A percentile compares a stretch with the other conserved stretches of the same genome.
phyloP scores from a whole-genome alignment of 2,329 filamentous ascomycete genomes.

The Epichloe sylvatica region DNA sequence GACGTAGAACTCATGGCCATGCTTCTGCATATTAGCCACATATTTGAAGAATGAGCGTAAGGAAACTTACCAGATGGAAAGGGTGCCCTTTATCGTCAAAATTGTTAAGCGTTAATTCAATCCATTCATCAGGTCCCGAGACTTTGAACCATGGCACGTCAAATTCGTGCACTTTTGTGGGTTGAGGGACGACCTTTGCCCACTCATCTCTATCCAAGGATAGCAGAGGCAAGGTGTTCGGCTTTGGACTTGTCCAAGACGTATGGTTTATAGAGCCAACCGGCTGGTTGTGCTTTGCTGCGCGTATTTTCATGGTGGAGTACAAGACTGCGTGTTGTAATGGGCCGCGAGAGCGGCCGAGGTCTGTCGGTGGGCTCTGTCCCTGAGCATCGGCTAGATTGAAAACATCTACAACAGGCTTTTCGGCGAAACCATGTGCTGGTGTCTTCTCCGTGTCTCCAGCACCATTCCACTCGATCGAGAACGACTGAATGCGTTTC shows the following conservation, averaged over 20 bases:
- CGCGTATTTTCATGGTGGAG: conserved; percentile 9
- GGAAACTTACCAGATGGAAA: conserved; percentile 28
- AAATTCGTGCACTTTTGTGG: conserved; percentile 6
- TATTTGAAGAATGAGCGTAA: not conserved
- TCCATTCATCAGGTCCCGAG: conserved; percentile 20
- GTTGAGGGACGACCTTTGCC: conserved; percentile 7
- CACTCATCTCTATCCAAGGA: conserved; percentile 7
- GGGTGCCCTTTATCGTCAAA: conserved; percentile 35
- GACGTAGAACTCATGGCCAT: conserved; percentile 10
- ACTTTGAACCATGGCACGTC: conserved; percentile 8
- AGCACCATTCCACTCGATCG: conserved; percentile 1
- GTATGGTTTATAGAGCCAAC: conserved; percentile 13
- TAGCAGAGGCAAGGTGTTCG: conserved; percentile 7
- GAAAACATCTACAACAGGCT: not conserved
- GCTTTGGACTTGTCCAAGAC: conserved; percentile 8
- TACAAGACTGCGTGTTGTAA: conserved; percentile 10
- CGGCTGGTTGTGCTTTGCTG: conserved; percentile 10
- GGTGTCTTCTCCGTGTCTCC: not conserved
- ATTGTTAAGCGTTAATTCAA: conserved; percentile 36
- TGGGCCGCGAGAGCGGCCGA: not conserved
- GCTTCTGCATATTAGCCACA: conserved; percentile 4
- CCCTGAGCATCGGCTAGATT: conserved; percentile 3
- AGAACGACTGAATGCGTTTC: conserved; percentile 9
- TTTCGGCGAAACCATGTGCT: not conserved
- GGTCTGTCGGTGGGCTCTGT: not conserved